These are phyloP conservation scores for Solanum pimpinellifolium DNA, from an alignment of 257 asterid species.

Conservation along the genomic window DNA sequence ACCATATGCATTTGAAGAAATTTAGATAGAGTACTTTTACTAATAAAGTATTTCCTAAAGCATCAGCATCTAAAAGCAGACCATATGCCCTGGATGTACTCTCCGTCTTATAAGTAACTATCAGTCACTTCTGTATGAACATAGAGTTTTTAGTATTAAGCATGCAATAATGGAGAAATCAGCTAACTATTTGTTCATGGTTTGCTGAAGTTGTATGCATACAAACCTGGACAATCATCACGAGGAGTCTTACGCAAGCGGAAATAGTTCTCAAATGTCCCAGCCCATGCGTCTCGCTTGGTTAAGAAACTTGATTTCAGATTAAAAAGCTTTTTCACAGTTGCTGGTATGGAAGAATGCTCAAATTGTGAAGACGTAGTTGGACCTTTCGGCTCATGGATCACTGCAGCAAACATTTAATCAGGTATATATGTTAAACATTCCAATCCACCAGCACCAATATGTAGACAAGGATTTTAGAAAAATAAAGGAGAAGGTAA, in stretches of 20 bases:
- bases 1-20: background rate
- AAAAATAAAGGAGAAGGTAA: background rate
- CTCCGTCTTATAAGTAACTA: background rate
- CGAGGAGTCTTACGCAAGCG: conserved; percentile 70
- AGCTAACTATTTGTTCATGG: background rate
- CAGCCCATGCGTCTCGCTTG: conserved; percentile 98
- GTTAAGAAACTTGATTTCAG: conserved; percentile 76
- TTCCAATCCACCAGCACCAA: background rate
- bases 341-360: conserved; percentile 92
- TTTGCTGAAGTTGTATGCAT: background rate
- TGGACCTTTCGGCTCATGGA: conserved; percentile 85
- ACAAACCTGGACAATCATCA: conserved; percentile 85
- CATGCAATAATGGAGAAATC: background rate
- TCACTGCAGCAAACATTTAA: conserved; percentile 40
- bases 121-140: background rate
- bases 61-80: background rate
- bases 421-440: background rate
- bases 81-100: background rate
- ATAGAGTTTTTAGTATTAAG: background rate
- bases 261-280: conserved; percentile 73
- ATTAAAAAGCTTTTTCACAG: conserved; percentile 84
- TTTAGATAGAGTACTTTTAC: background rate
- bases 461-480: background rate
- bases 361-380: conserved; percentile 77
- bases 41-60: background rate